Evolutionary conservation across 345 rosid species (phyloP).

Genomic region (Heritiera littoralis): DNA sequence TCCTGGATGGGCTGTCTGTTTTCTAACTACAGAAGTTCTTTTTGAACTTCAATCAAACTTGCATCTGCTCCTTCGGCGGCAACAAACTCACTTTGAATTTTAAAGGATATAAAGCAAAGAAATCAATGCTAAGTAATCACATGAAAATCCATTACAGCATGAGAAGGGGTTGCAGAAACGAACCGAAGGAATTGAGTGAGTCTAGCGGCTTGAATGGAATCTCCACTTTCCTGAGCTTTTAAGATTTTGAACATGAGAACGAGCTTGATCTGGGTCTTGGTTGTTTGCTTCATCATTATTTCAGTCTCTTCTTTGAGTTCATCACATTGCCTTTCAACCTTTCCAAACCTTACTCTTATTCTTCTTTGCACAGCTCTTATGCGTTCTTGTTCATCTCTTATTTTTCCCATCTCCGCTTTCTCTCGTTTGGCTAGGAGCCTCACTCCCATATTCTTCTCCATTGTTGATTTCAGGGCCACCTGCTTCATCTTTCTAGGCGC

Average conservation of each 20-base stretch:
- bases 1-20: too few species aligned
- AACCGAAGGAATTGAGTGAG: constrained; percentile 13
- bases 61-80: too few species aligned
- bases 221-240: not conserved
- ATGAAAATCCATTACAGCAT: not conserved
- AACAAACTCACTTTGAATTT: too few species aligned
- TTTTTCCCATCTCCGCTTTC: too few species aligned
- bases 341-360: not conserved
- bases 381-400: too few species aligned
- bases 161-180: not conserved
- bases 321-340: too few species aligned
- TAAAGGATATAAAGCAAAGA: not conserved
- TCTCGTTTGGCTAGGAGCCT: too few species aligned
- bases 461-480: too few species aligned
- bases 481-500: not conserved
- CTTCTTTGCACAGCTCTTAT: too few species aligned
- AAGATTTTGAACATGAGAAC: constrained; percentile 3
- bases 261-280: not conserved
- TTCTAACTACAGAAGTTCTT: too few species aligned
- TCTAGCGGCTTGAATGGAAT: not conserved
- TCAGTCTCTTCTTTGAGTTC: not conserved
- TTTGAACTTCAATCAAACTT: too few species aligned
- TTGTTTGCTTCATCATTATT: not conserved
- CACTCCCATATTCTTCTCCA: too few species aligned
- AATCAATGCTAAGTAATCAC: not conserved